phyloP scores from a whole-genome alignment of 2,329 filamentous ascomycete genomes.

The Curvularia sp. region DNA sequence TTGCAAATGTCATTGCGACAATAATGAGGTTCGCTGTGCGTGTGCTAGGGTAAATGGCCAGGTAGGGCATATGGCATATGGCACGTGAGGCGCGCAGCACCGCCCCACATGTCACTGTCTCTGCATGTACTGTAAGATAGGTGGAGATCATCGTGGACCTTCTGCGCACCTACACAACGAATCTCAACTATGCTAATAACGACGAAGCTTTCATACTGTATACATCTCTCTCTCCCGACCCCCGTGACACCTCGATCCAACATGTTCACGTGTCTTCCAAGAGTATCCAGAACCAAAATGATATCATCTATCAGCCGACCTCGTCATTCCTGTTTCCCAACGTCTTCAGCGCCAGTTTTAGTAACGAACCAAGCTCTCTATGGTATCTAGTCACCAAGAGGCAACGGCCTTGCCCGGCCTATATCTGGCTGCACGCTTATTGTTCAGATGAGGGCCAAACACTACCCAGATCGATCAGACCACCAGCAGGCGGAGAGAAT shows the following conservation, averaged over 20 bases:
- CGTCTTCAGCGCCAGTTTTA: not conserved
- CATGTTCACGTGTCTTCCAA: too few species aligned
- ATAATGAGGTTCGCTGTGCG: too few species aligned
- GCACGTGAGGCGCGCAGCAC: too few species aligned
- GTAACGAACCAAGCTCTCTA: not conserved
- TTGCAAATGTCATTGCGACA: too few species aligned
- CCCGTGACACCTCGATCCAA: not conserved
- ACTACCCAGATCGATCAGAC: constrained; percentile 43
- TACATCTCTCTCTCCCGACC: not conserved
- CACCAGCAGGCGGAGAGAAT: constrained; percentile 69
- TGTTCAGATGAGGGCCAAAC: not conserved
- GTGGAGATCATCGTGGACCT: not conserved
- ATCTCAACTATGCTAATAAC: not conserved
- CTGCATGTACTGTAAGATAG: not conserved
- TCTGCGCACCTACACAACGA: not conserved
- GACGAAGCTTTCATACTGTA: not conserved
- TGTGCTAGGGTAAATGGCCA: too few species aligned
- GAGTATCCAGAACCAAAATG: not conserved
- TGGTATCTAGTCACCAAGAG: constrained; percentile 1
- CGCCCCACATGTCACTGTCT: not conserved
- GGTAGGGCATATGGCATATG: not conserved
- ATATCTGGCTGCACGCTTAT: not conserved
- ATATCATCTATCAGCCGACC: not conserved
- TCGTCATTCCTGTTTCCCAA: not conserved
- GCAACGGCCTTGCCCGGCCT: too few species aligned